Evolutionary conservation across 768 basidiomycete genomes (phyloP).

Genomic region (Wakefieldia striispora): DNA sequence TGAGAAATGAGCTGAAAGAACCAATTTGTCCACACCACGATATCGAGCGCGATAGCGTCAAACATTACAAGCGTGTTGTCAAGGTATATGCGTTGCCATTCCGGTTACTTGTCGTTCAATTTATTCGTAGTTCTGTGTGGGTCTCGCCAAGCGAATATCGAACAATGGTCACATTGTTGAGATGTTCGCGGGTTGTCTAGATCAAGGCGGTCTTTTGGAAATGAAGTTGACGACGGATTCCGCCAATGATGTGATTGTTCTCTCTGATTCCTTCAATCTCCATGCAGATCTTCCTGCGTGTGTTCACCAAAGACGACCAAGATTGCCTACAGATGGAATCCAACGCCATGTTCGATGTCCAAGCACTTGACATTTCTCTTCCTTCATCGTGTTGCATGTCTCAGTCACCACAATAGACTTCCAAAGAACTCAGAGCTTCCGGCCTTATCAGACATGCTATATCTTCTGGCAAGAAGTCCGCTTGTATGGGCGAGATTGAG

Average conservation of each 20-base stretch:
- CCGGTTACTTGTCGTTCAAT: background rate
- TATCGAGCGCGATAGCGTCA: conserved; percentile 94
- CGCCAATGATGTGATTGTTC: conserved; percentile 93
- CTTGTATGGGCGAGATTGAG: conserved; percentile 97
- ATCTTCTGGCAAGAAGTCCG: conserved; percentile 94
- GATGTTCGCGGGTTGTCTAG: conserved; percentile 94
- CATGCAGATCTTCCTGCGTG: conserved; percentile 94
- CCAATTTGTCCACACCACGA: conserved; percentile 99
- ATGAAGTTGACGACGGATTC: conserved; percentile 96
- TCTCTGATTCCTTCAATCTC: conserved; percentile 99
- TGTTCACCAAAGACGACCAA: conserved; percentile 91
- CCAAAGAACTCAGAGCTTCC: conserved; percentile 97
- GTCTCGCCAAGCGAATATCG: conserved; percentile 86
- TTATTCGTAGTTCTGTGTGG: conserved; percentile 85
- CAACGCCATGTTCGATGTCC: conserved; percentile 98
- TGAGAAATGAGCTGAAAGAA: conserved; percentile 92
- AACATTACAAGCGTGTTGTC: conserved; percentile 94
- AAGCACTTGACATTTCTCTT: conserved; percentile 47
- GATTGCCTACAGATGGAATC: conserved; percentile 96
- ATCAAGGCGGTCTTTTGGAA: conserved; percentile 95
- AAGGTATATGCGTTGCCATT: conserved; percentile 57
- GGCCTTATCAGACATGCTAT: conserved; percentile 97
- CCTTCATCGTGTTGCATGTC: background rate
- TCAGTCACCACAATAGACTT: conserved; percentile 59
- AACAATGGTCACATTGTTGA: conserved; percentile 95